Percentiles rank a stretch among this genome's conserved stretches.
Conservation (phyloP, 2,329 filamentous ascomycete genomes). For the Colletotrichum gigasporum region DNA sequence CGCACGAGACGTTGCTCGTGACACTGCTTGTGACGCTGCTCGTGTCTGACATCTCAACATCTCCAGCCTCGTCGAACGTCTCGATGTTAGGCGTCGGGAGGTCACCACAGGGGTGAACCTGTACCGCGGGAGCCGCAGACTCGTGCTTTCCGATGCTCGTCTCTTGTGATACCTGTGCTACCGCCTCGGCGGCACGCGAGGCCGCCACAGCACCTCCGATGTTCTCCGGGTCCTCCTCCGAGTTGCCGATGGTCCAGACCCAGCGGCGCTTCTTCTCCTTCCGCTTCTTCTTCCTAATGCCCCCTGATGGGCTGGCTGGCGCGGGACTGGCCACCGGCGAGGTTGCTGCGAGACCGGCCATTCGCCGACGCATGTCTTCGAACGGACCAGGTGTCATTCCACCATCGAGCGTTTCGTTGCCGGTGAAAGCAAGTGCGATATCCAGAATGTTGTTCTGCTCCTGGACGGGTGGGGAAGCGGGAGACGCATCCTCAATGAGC, state of each 20-base stretch:
- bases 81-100: slow-evolving; percentile 54
- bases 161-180: slow-evolving; percentile 28
- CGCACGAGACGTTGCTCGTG: slow-evolving; percentile 48
- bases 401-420: slow-evolving; percentile 66
- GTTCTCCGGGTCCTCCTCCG: slow-evolving; percentile 54
- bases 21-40: slow-evolving; percentile 49
- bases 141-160: slow-evolving; percentile 13
- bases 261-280: slow-evolving; percentile 71
- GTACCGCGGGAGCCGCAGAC: slow-evolving; percentile 8
- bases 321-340: slow-evolving; percentile 42
- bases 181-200: slow-evolving; percentile 45
- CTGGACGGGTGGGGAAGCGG: slow-evolving; percentile 50
- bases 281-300: slow-evolving; percentile 62
- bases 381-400: slow-evolving; percentile 71
- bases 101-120: slow-evolving; percentile 36
- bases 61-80: slow-evolving; percentile 43
- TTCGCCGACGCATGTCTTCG: slow-evolving; percentile 68
- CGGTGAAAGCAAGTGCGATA: slow-evolving; percentile 59
- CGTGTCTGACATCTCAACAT: slow-evolving; percentile 62
- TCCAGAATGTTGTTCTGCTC: slow-evolving; percentile 57
- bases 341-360: slow-evolving; percentile 57
- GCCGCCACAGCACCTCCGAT: slow-evolving; percentile 54
- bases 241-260: slow-evolving; percentile 73
- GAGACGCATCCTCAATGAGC: slow-evolving; percentile 65
- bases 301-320: slow-evolving; percentile 46